Evolutionary conservation across 345 rosid genomes (phyloP).

Genomic region (Moricandia moricandioides): DNA sequence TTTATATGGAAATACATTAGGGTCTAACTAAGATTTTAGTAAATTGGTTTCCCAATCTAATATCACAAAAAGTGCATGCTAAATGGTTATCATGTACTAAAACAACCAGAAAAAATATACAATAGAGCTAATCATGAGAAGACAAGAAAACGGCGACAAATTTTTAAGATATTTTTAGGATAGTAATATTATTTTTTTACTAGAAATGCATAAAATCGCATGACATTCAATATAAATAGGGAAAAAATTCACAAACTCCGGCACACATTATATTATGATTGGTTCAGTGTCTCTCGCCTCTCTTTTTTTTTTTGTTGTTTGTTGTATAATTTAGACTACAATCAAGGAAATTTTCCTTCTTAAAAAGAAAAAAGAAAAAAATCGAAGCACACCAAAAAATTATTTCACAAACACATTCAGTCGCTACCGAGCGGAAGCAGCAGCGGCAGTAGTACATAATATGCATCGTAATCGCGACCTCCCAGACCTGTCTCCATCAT

Average conservation of each 20-base stretch:
- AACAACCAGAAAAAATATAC: not conserved
- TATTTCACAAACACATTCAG: slow-evolving; percentile 30
- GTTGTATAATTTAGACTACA: slow-evolving; percentile 17
- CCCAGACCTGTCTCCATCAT: slow-evolving; percentile 43
- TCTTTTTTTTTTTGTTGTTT: not conserved
- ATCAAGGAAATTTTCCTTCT: slow-evolving; percentile 7
- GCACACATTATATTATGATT: not conserved
- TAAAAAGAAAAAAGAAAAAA: not conserved
- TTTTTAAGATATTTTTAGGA: too few species aligned
- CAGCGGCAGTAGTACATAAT: slow-evolving; percentile 93
- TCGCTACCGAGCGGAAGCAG: slow-evolving; percentile 34
- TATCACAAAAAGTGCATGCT: not conserved
- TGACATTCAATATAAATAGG: not conserved
- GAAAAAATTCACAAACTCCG: not conserved
- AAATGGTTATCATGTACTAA: not conserved
- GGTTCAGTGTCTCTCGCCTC: too few species aligned
- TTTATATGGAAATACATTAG: too few species aligned
- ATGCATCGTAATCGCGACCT: slow-evolving; percentile 73
- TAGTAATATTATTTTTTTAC: not conserved
- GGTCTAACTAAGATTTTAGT: too few species aligned
- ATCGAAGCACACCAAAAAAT: slow-evolving; percentile 25
- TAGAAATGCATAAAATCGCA: not conserved
- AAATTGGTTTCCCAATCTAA: not conserved
- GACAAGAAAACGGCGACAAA: not conserved
- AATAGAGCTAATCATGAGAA: not conserved